Conservation (phyloP, 2,329 filamentous ascomycete genomes). For the Neospermospora avenae region DNA sequence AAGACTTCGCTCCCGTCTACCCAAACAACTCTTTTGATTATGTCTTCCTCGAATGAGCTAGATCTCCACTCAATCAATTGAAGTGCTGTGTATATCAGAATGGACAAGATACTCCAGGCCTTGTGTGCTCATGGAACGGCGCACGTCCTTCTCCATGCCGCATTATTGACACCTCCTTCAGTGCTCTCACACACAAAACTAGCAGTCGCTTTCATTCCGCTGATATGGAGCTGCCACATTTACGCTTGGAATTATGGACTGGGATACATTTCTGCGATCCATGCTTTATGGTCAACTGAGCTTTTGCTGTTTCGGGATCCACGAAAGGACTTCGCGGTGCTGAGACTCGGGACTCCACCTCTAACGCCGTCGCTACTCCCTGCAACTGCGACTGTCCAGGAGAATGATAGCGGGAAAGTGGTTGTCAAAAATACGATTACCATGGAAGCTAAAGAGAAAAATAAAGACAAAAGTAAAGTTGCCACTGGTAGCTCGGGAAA, state of each 20-base stretch:
- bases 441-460: neutral
- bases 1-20: neutral
- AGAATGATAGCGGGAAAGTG: neutral
- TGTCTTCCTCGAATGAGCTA: neutral
- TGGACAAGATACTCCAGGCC: neutral
- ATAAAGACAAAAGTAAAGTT: neutral
- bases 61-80: neutral
- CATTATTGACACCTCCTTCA: conserved; percentile 15
- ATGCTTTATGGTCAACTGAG: conserved; percentile 14
- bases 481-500: neutral
- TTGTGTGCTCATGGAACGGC: conserved; percentile 5
- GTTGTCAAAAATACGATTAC: neutral
- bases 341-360: neutral
- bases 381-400: neutral
- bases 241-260: conserved; percentile 11
- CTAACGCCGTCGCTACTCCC: neutral
- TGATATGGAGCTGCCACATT: conserved; percentile 12
- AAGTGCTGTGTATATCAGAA: neutral
- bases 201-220: conserved; percentile 8
- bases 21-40: neutral
- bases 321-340: conserved; percentile 10
- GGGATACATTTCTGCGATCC: conserved; percentile 6
- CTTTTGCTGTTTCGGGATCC: conserved; percentile 15
- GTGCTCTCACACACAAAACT: conserved; percentile 10
- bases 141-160: conserved; percentile 7